Base-by-base conservation (phyloP, 2,329 filamentous ascomycete species). In the Knufia petricola region DNA sequence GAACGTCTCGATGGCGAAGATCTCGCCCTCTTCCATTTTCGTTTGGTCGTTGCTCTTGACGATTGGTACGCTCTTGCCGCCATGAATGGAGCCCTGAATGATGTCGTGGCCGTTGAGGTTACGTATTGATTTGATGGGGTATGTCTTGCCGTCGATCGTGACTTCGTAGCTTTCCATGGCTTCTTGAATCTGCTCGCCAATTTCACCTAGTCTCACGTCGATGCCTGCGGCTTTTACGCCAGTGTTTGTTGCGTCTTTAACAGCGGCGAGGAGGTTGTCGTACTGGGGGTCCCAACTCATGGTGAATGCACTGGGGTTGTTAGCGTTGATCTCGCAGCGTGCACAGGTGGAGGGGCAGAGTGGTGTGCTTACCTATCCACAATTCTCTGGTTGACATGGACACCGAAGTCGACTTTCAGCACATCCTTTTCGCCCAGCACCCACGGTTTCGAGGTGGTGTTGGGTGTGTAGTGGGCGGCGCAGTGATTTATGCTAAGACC, bases 11-110 rank as follows among this genome's bases (percentile, higher is more conserved):
- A 95, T 94, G 55, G 89, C 89, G 66, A 94, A 96, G 15, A 88
- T 82, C 63, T 96, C 89, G 36, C 88, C 88, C 69, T 95, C 90
- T 70, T 95, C 89, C 90, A 96, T 96, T 76, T 94, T 95, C 46
- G 87, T 94, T 64, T 83, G 81, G 61, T 94, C 87, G 53, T 79
- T 78, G 53, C 81, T 83, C 73, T 94, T 94, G 55, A 95, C 87
- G 60, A 95, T 95, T 0, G 89, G 90, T 45, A 95, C 87, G 57
- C 85, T 88, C 75, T 95, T 95, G 60, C 81, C 85, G 50, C 89
- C 88, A 69, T 95, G 89, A 59, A 95, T 95, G 64, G 81, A 82
- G 72, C 89, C 92, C 53, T 81, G 88, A 49, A 86, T 75, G 61
- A 95, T 95, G 57, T 85, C 90, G 71, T 95, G 89, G 8, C 87